Evolutionary conservation across 73 alveolate genomes (phyloP).

Genomic region (Paramecium octaurelia): DNA sequence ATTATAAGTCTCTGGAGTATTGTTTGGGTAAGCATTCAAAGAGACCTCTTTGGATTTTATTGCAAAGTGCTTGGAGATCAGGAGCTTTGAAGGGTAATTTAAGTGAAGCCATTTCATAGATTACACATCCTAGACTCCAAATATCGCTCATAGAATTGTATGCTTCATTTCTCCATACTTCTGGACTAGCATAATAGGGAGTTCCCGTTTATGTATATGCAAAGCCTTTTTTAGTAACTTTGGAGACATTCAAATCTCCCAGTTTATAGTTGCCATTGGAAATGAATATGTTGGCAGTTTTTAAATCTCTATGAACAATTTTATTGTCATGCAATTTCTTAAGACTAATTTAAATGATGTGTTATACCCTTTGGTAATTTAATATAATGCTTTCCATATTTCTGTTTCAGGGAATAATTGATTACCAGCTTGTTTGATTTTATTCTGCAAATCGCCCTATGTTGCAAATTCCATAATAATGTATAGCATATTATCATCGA

Average conservation of each 20-base stretch:
- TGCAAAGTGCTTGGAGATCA: slow-evolving; percentile 84
- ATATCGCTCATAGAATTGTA: slow-evolving; percentile 92
- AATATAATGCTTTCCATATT: slow-evolving; percentile 85
- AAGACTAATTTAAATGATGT: slow-evolving; percentile 49
- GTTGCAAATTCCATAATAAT: slow-evolving; percentile 94
- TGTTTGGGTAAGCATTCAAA: slow-evolving; percentile 81
- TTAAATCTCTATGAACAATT: slow-evolving; percentile 66
- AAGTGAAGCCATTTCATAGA: slow-evolving; percentile 90
- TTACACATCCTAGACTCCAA: slow-evolving; percentile 95
- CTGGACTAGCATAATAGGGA: slow-evolving; percentile 90
- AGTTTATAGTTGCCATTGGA: slow-evolving; percentile 62
- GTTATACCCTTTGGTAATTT: slow-evolving; percentile 63
- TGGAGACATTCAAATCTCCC: slow-evolving; percentile 84
- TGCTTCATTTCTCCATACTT: slow-evolving; percentile 96
- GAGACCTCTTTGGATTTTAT: slow-evolving; percentile 87
- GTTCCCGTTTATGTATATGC: slow-evolving; percentile 88
- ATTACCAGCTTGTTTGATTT: slow-evolving; percentile 76
- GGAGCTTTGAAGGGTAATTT: slow-evolving; percentile 93
- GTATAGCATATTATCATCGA: slow-evolving; percentile 59
- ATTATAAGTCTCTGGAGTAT: slow-evolving; percentile 79
- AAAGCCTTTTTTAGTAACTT: slow-evolving; percentile 70
- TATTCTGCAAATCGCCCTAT: slow-evolving; percentile 88
- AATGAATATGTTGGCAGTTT: slow-evolving; percentile 58
- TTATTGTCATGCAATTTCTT: slow-evolving; percentile 59
- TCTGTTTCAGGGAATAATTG: slow-evolving; percentile 85